These are phyloP conservation scores for Termitomyces bulborhizus DNA, from an alignment of 768 basidiomycete genomes.

Conservation along the genomic window DNA sequence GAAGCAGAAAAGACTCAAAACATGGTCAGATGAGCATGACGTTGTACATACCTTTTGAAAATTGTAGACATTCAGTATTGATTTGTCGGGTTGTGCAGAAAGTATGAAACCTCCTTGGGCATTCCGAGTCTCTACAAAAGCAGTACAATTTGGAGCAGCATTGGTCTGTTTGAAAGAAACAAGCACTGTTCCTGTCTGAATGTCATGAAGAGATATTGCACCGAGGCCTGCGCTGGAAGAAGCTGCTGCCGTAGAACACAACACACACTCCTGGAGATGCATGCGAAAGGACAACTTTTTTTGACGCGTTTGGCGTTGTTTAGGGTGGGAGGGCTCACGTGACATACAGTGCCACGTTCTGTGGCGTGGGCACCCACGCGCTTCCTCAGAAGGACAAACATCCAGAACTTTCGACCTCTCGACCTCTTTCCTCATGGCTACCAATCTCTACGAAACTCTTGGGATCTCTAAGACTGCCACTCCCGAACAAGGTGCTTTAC, in stretches of 20 bases:
- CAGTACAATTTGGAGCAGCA: constrained; percentile 58
- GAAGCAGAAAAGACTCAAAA: not conserved
- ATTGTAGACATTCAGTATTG: constrained; percentile 82
- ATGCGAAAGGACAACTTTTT: constrained; percentile 24
- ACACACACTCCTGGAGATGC: constrained; percentile 62
- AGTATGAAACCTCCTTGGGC: constrained; percentile 82
- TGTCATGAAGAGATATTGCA: constrained; percentile 71
- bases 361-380: not conserved
- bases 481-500: constrained; percentile 56
- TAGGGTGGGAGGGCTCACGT: constrained; percentile 12
- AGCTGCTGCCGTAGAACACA: constrained; percentile 56
- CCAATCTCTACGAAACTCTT: constrained; percentile 61
- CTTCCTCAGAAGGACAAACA: not conserved
- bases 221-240: constrained; percentile 46
- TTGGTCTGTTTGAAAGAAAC: constrained; percentile 88
- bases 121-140: constrained; percentile 57
- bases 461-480: constrained; percentile 48
- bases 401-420: constrained; percentile 23
- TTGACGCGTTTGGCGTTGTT: constrained; percentile 4
- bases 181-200: constrained; percentile 67
- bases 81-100: constrained; percentile 83
- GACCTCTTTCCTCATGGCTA: constrained; percentile 35
- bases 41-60: constrained; percentile 73
- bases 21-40: constrained; percentile 9
- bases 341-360: not conserved